Conservation (phyloP, 176 grass and related monocot genomes). For the Triticum turgidum region DNA sequence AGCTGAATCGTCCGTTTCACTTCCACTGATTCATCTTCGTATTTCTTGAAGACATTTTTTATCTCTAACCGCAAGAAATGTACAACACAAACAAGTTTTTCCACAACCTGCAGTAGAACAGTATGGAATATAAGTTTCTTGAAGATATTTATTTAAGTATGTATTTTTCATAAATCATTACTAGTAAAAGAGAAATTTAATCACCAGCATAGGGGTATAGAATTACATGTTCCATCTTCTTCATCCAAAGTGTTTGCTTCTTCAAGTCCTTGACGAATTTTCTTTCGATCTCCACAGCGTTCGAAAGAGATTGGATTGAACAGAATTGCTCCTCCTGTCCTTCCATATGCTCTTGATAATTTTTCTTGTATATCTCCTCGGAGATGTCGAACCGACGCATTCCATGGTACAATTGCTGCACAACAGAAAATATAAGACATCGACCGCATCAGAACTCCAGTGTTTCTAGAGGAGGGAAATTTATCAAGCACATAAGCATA, state of each 20-base stretch:
- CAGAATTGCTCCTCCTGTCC: background rate
- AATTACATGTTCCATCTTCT: slow-evolving; percentile 67
- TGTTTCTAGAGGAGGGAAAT: background rate
- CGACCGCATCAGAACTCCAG: background rate
- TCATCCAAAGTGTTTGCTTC: slow-evolving; percentile 65
- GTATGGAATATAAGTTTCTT: background rate
- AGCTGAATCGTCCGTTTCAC: background rate
- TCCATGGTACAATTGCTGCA: slow-evolving; percentile 39
- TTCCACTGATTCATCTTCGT: slow-evolving; percentile 19
- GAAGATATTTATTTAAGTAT: background rate
- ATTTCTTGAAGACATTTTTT: slow-evolving; percentile 34
- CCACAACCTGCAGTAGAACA: slow-evolving; percentile 52
- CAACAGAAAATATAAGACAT: slow-evolving; percentile 22
- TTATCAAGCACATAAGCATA: background rate
- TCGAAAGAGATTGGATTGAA: background rate
- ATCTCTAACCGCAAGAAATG: slow-evolving; percentile 52
- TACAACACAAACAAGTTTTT: slow-evolving; percentile 50
- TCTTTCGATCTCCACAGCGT: slow-evolving; percentile 46
- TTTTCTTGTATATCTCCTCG: slow-evolving; percentile 13
- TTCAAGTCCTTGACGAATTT: slow-evolving; percentile 36
- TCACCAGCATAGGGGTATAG: background rate
- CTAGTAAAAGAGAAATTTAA: background rate
- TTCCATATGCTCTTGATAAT: background rate
- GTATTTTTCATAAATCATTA: background rate
- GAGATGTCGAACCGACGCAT: background rate